Evolutionary conservation across 805 yeast species (phyloP).

Genomic region (Lachancea fermentati): DNA sequence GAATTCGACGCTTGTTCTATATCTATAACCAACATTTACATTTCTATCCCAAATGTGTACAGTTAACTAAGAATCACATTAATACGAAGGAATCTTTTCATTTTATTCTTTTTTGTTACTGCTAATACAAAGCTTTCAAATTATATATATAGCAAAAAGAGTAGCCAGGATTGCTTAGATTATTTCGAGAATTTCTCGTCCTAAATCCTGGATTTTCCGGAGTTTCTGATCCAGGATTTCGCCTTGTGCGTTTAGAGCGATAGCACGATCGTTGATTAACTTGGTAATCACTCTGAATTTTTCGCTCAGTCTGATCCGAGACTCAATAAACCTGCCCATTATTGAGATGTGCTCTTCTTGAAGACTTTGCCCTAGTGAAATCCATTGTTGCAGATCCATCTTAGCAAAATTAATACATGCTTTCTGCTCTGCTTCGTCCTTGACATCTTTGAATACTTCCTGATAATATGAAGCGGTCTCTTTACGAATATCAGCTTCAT

Average conservation of each 20-base stretch:
- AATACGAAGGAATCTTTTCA: slow-evolving; percentile 11
- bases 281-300: slow-evolving; percentile 37
- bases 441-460: slow-evolving; percentile 17
- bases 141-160: background rate
- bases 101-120: background rate
- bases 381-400: slow-evolving; percentile 38
- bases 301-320: slow-evolving; percentile 37
- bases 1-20: background rate
- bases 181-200: slow-evolving; percentile 36
- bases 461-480: slow-evolving; percentile 11
- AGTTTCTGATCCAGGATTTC: slow-evolving; percentile 32
- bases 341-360: slow-evolving; percentile 32
- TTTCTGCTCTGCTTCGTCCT: slow-evolving; percentile 17
- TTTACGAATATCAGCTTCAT: slow-evolving; percentile 2
- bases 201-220: slow-evolving; percentile 36
- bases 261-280: slow-evolving; percentile 34
- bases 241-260: slow-evolving; percentile 31
- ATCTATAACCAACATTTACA: slow-evolving; percentile 6
- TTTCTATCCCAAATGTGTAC: slow-evolving; percentile 16
- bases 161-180: slow-evolving; percentile 17
- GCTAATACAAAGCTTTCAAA: background rate
- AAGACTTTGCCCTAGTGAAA: slow-evolving; percentile 32
- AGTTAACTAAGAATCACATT: slow-evolving; percentile 19
- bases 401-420: slow-evolving; percentile 27
- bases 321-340: slow-evolving; percentile 31